Conservation (phyloP, 2,329 filamentous ascomycete genomes). For the Periconia sp. region DNA sequence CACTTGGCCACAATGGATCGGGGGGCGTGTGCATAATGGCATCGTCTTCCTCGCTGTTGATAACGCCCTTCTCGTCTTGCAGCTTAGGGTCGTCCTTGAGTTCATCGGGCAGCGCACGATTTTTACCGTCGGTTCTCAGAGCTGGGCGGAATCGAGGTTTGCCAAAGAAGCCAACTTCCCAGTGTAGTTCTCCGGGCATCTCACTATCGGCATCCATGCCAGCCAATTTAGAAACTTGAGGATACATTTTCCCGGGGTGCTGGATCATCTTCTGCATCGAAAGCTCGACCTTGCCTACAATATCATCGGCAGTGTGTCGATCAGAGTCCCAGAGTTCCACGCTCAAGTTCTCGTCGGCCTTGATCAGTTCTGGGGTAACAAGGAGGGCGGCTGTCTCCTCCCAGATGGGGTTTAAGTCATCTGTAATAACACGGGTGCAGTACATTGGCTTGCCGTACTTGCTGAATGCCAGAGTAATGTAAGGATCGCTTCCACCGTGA, state of each 20-base stretch:
- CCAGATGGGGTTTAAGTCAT: slow-evolving; percentile 91
- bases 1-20: slow-evolving; percentile 94
- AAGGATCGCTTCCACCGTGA: slow-evolving; percentile 89
- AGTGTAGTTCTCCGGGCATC: slow-evolving; percentile 93
- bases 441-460: slow-evolving; percentile 99
- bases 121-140: slow-evolving; percentile 83
- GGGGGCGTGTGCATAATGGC: slow-evolving; percentile 87
- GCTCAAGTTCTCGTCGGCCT: slow-evolving; percentile 88
- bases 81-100: slow-evolving; percentile 74
- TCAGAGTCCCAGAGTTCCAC: slow-evolving; percentile 95
- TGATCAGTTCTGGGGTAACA: slow-evolving; percentile 86
- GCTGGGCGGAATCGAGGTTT: slow-evolving; percentile 87
- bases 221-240: slow-evolving; percentile 78
- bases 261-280: slow-evolving; percentile 95
- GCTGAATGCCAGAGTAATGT: slow-evolving; percentile 91
- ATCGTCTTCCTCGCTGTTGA: slow-evolving; percentile 75
- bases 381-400: slow-evolving; percentile 84
- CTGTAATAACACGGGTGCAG: slow-evolving; percentile 92
- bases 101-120: slow-evolving; percentile 72
- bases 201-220: slow-evolving; percentile 80
- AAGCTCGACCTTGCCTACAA: slow-evolving; percentile 91
- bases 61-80: slow-evolving; percentile 82
- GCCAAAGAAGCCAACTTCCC: slow-evolving; percentile 94
- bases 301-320: slow-evolving; percentile 85
- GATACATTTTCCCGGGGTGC: slow-evolving; percentile 90